These are phyloP conservation scores for Ceratobasidium sp. DNA, from an alignment of 1,284 basidiomycete species.

Conservation along the genomic window DNA sequence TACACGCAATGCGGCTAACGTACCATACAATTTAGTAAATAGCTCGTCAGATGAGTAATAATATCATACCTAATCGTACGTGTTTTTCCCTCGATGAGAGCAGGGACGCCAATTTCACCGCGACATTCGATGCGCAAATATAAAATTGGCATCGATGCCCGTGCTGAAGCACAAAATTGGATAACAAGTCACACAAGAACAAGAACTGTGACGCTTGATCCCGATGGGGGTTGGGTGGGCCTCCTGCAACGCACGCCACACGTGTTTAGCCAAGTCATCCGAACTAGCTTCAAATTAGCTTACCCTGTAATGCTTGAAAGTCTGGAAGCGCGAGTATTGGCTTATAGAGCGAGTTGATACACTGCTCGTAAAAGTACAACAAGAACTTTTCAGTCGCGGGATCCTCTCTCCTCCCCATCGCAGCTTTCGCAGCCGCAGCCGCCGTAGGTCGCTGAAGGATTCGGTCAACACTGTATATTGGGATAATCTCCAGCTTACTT, in stretches of 20 bases:
- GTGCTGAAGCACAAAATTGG: conserved; percentile 88
- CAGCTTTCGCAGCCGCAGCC: conserved; percentile 53
- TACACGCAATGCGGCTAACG: conserved; percentile 85
- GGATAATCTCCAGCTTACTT: conserved; percentile 41
- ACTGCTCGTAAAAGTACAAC: conserved; percentile 90
- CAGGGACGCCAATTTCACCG: conserved; percentile 76
- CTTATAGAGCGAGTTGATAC: conserved; percentile 75
- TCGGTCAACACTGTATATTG: neutral
- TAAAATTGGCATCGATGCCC: conserved; percentile 91
- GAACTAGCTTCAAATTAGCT: conserved; percentile 43
- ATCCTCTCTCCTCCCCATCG: conserved; percentile 76
- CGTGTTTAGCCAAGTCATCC: conserved; percentile 22
- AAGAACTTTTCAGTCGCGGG: conserved; percentile 87
- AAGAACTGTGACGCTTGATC: conserved; percentile 80
- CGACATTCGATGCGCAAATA: conserved; percentile 80
- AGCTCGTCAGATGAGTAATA: conserved; percentile 2
- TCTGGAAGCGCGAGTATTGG: conserved; percentile 83
- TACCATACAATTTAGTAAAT: conserved; percentile 29
- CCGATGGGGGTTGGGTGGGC: conserved; percentile 57
- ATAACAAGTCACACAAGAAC: conserved; percentile 88
- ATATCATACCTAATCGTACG: conserved; percentile 77
- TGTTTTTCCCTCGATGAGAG: conserved; percentile 89
- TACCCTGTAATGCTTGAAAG: conserved; percentile 69
- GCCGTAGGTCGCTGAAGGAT: conserved; percentile 19
- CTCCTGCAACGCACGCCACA: conserved; percentile 17